Base-by-base conservation (phyloP, 306 rosid species). In the Pueraria montana region DNA sequence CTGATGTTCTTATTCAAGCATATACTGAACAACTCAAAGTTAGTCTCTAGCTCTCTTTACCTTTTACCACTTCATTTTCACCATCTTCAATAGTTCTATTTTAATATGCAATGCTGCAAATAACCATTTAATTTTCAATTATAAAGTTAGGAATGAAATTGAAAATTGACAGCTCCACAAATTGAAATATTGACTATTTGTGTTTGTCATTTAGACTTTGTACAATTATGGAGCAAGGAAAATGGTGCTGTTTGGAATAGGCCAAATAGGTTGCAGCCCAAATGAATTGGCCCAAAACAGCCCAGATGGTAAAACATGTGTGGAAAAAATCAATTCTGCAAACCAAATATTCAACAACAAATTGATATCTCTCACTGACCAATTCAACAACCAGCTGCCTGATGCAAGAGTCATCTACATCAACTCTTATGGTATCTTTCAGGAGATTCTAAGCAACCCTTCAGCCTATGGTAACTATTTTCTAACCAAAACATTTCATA, bases 261-360 rank as follows among this genome's bases (percentile, higher is more conserved):
- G 99, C 43, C 94, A 90, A 68, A 87, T 96, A 74, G 99, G 98
- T 2, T 96, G 99, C 88, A 92, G 96, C 68, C 98, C 99, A 21
- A 93, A 62, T 62, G 92, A 82, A 58, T 76, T 96, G 91, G 97
- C 99, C 7, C 88, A 73, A 72, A 80, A 86, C 52, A 96, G 99
- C 86, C 83, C 77, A 38, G 96, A 96, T 81, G 98, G 99, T 17
- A 67, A 3, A 49, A 87, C 98, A 13, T 96, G 99, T 64, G 97
- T 93, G 1, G 84, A 83, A 16, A 86, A 27, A 63, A 92, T 96
- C 73, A 96, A 93, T 83, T 56, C 88, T 5, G 99, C 97, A 65
- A 91, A 88, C 65, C 93, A 89, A 84, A 74, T 93, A 8, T 93
- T 96, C 87, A 96, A 96, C 84, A 67, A 18, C 80, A 90, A 75